Evolutionary conservation across 2,329 filamentous ascomycete genomes (phyloP), one percentile per base, ranked within the genome.

Genomic region (Epichloe aotearoae): DNA sequence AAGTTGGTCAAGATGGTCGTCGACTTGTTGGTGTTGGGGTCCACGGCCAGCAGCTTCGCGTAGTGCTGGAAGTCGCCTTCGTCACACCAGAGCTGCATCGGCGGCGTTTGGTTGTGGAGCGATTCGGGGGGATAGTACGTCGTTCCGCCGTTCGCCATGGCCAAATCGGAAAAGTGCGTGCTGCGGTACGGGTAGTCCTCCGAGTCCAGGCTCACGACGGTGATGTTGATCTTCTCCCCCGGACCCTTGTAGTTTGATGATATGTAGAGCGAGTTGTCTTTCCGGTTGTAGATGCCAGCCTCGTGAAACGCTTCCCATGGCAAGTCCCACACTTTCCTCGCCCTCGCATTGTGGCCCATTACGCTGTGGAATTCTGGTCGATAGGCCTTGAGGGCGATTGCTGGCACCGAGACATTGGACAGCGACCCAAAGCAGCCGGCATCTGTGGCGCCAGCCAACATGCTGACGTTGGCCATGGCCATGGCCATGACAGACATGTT

Each of bases 231-330:
- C 11, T 63, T 59, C 1, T 68, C 67, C 1, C 63, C 64, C 0
- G 65, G 66, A 47, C 41, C 72, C 62, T 5, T 59, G 55, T n/a
- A 76, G 58, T 56, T 55, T n/a, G 53, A 55, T 3, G 55, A 46
- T 5, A 55, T 51, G 44, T 54, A 54, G 15, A 56, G 50, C 7
- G 55, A 52, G 19, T 54, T 54, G 45, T 52, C 51, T 19, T 34
- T 11, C 12, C 34, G 46, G 42, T 53, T 52, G 49, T 58, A 80
- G 0, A 76, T 68, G 10, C 76, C 73, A 6, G 76, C 76, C 56
- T 80, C 77, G 50, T 80, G 77, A 43, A 76, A 80, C 5, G 75
- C 75, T 53, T 79, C 58, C 0, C 72, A 71, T 0, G 76, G 74
- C 39, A 54, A 39, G 14, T 56, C 54, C 53, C 50, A 51, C 1